Conservation (phyloP, 176 grass and related monocot genomes). For the Oryza longistaminata region DNA sequence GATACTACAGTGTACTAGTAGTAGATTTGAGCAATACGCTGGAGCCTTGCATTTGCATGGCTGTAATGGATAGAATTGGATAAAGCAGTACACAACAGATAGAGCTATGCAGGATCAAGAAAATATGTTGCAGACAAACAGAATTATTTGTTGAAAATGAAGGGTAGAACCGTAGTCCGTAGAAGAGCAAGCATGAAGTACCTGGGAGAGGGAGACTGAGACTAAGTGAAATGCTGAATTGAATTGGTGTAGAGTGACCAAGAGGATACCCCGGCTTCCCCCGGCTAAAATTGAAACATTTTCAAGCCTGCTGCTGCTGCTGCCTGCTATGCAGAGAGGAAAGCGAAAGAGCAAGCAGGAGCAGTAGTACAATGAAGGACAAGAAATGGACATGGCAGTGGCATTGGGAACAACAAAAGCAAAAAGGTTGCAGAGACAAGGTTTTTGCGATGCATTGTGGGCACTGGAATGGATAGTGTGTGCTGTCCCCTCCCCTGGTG, state of each 20-base stretch:
- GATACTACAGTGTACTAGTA: not conserved
- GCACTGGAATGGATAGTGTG: not conserved
- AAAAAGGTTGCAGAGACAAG: not conserved
- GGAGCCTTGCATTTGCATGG: not conserved
- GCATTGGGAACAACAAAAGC: slow-evolving; percentile 32
- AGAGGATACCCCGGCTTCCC: not conserved
- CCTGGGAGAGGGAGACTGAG: too few relatives aligned
- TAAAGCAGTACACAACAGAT: not conserved
- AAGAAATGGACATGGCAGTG: not conserved
- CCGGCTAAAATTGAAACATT: not conserved
- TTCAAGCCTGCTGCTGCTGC: not conserved
- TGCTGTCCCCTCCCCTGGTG: not conserved
- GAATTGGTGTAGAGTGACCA: not conserved
- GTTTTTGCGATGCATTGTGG: not conserved
- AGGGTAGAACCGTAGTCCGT: too few relatives aligned
- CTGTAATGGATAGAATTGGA: not conserved
- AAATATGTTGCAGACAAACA: not conserved
- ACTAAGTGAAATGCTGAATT: not conserved
- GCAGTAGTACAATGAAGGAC: not conserved
- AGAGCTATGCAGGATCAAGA: not conserved
- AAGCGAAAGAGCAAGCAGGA: not conserved
- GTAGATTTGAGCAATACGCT: not conserved
- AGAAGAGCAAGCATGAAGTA: too few relatives aligned
- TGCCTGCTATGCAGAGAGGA: not conserved
- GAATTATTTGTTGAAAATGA: too few relatives aligned